Conservation (phyloP, 2,329 filamentous ascomycete genomes). For the Fusarium sp. region DNA sequence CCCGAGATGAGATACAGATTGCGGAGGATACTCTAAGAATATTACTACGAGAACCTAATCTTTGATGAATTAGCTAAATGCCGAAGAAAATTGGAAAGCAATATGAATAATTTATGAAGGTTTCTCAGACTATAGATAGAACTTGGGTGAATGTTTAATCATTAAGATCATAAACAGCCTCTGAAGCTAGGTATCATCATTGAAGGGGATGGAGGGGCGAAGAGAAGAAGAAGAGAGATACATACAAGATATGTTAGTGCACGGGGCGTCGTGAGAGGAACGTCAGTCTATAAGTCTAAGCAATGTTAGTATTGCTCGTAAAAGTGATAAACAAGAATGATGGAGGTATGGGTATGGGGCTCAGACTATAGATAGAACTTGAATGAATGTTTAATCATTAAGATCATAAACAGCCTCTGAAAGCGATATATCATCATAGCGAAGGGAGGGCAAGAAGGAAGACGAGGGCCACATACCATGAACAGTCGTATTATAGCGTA, state of each 20-base stretch:
- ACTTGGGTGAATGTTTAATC: slow-evolving; percentile 53
- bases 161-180: slow-evolving; percentile 62
- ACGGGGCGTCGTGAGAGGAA: not conserved
- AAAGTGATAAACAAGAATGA: not conserved
- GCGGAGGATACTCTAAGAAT: not conserved
- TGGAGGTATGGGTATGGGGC: not conserved
- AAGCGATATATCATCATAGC: slow-evolving; percentile 53
- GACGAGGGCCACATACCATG: slow-evolving; percentile 39
- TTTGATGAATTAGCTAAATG: not conserved
- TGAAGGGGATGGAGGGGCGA: slow-evolving; percentile 21
- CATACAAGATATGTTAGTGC: not conserved
- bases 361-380: slow-evolving; percentile 42
- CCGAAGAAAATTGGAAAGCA: not conserved
- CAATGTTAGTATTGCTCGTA: not conserved
- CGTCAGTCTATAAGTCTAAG: not conserved
- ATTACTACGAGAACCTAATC: not conserved
- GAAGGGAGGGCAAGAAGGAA: slow-evolving; percentile 8
- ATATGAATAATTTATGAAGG: not conserved
- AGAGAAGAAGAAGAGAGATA: not conserved
- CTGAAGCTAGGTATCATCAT: slow-evolving; percentile 58
- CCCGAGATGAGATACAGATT: not conserved
- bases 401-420: slow-evolving; percentile 53
- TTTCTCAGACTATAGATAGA: slow-evolving; percentile 41
- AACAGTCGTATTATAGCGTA: not conserved
- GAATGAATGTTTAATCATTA: slow-evolving; percentile 54